A percentile compares a stretch with the other conserved stretches of the same genome.
These are phyloP conservation scores for Beauveria sp. DNA, from an alignment of 2,329 filamentous ascomycete genomes.

Conservation along the genomic window DNA sequence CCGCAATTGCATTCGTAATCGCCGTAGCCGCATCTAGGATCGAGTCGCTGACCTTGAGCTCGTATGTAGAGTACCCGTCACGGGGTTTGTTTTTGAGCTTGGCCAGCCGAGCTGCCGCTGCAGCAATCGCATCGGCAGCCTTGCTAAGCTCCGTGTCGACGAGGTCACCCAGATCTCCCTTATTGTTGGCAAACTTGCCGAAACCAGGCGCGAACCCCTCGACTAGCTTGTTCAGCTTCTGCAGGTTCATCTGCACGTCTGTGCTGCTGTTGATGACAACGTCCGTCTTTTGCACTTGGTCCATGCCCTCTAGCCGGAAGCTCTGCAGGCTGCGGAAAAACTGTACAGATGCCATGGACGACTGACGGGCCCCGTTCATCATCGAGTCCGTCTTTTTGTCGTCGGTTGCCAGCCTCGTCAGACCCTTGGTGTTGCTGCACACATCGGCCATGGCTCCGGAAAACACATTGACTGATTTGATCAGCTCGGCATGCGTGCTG, in stretches of 20 bases:
- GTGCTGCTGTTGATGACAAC: slow-evolving; percentile 97
- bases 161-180: slow-evolving; percentile 84
- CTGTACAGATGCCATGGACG: slow-evolving; percentile 78
- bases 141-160: slow-evolving; percentile 89
- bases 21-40: slow-evolving; percentile 90
- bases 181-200: slow-evolving; percentile 67
- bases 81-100: slow-evolving; percentile 96
- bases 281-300: slow-evolving; percentile 87
- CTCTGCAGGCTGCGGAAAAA: slow-evolving; percentile 95
- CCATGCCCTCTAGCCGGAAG: slow-evolving; percentile 85
- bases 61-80: slow-evolving; percentile 91
- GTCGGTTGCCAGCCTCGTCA: slow-evolving; percentile 85
- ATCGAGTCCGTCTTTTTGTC: slow-evolving; percentile 90
- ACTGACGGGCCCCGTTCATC: slow-evolving; percentile 72
- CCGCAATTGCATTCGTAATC: slow-evolving; percentile 87
- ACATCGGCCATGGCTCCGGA: slow-evolving; percentile 88
- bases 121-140: slow-evolving; percentile 90
- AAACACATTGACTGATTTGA: slow-evolving; percentile 86
- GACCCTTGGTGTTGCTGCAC: slow-evolving; percentile 91
- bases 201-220: slow-evolving; percentile 87
- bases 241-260: slow-evolving; percentile 88
- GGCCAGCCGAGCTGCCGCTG: slow-evolving; percentile 77
- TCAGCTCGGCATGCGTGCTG: slow-evolving; percentile 81
- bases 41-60: slow-evolving; percentile 90
- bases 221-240: slow-evolving; percentile 87